Base-by-base conservation (phyloP, 768 basidiomycete genomes). In the Podaxis sp. region DNA sequence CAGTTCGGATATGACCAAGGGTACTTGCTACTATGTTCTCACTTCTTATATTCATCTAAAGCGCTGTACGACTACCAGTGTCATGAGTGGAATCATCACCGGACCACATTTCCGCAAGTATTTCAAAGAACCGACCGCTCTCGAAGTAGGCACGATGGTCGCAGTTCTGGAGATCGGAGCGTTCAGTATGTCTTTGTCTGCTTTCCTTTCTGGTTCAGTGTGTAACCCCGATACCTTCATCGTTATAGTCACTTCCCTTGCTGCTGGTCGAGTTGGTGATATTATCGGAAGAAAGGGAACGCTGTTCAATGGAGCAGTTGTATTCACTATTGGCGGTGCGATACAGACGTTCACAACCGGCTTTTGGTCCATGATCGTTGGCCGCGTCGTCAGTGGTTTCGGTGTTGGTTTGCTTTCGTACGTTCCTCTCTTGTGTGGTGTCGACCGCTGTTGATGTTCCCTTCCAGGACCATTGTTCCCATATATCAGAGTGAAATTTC, bases 401-500 rank as follows among this genome's bases (percentile, higher is more conserved):
- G 95, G 95, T 15, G 95, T 97, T 15, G 95, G 95, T 7, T 79
- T 96, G 64, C 75, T 96, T 58, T 93, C 90, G 91, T 94, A 70
- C 69, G 89, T 82, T 17, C 37, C 24, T 65, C 63, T 59, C 43
- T 15, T 27, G 8, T 17, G 24, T n/a, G 19, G 36, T 22, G 55
- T 22, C 33, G 54, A 13, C 25, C 55, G 49, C 11, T 57, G 33
- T 60, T 41, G 27, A 54, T 13, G n/a, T 22, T 38, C 7, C 47
- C 38, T 52, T 33, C 29, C 67, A 94, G 93, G 47, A 95, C 93
- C n/a, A 94, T 95, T 64, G 93, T 95, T 29, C 94, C 93, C 13
- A 94, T 95, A 62, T 96, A 94, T 73, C 93, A 97, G 78, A 94
- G 92, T 67, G 96, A 98, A 79, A 94, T 97, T 52, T 95, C 93